phyloP scores from a whole-genome alignment of 2,329 filamentous ascomycete genomes.

The Cercospora sp. region DNA sequence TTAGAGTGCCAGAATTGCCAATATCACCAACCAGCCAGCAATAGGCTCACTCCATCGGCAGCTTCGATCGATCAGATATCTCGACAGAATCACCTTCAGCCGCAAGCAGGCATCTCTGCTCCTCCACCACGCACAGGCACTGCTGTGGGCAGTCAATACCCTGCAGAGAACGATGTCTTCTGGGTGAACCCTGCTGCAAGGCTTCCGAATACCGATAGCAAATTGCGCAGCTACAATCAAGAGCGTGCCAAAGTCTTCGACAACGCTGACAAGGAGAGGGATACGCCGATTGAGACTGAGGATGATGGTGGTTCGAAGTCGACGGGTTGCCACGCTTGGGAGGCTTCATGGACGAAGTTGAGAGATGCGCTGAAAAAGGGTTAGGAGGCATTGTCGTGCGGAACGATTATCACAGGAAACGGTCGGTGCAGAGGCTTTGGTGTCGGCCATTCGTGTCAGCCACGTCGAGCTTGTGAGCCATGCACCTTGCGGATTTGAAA shows the following conservation, averaged over 20 bases:
- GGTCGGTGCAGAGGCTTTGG: background rate
- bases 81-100: background rate
- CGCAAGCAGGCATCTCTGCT: background rate
- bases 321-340: slow-evolving; percentile 4
- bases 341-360: slow-evolving; percentile 18
- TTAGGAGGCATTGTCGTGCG: background rate
- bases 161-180: slow-evolving; percentile 16
- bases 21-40: background rate
- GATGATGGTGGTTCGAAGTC: background rate
- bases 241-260: slow-evolving; percentile 11
- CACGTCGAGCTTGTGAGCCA: background rate
- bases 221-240: slow-evolving; percentile 15
- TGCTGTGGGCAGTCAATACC: background rate
- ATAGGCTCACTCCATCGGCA: background rate
- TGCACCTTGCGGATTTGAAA: background rate
- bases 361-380: background rate
- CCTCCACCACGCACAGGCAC: background rate
- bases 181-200: slow-evolving; percentile 13
- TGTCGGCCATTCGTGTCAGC: background rate
- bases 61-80: background rate
- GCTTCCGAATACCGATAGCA: slow-evolving; percentile 7
- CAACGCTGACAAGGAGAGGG: background rate
- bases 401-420: background rate
- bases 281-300: too few species aligned
- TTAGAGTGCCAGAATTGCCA: slow-evolving; percentile 23